These are phyloP conservation scores for Coemansia sp. DNA, from an alignment of 192 early-diverging fungal species.

Conservation along the genomic window DNA sequence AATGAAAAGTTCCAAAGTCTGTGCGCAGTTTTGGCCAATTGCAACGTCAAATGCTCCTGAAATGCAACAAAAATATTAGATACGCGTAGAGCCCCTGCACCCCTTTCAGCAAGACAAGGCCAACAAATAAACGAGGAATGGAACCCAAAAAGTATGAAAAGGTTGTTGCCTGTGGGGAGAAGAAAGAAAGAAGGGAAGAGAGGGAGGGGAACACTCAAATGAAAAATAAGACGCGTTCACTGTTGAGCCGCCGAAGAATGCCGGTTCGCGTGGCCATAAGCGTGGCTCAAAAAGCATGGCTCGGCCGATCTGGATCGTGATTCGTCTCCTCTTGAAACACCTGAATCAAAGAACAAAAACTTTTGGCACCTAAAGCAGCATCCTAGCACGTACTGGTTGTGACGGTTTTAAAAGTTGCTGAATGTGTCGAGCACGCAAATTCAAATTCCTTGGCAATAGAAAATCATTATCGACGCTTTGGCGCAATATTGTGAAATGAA, in stretches of 20 bases:
- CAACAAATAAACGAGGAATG: not conserved
- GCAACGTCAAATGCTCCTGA: not conserved
- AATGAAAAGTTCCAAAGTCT: conserved; percentile 1
- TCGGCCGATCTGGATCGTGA: conserved; percentile 9
- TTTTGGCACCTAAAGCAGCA: not conserved
- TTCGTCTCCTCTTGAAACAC: not conserved
- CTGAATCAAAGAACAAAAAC: not conserved
- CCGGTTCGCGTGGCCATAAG: not conserved
- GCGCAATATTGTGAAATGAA: too few species aligned
- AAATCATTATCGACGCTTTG: too few species aligned
- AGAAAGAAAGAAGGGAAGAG: conserved; percentile 1
- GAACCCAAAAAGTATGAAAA: not conserved
- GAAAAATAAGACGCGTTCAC: conserved; percentile 4
- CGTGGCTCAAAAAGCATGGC: not conserved
- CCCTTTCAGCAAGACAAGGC: too few species aligned
- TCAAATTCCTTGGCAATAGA: too few species aligned
- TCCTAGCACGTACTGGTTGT: not conserved
- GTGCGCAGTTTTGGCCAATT: conserved; percentile 3
- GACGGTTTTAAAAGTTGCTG: not conserved
- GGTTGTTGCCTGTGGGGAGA: not conserved
- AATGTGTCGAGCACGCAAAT: too few species aligned
- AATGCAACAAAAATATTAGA: conserved; percentile 3
- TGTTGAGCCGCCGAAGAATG: not conserved
- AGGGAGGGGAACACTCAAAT: not conserved
- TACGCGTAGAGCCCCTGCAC: not conserved